Evolutionary conservation across 495 filamentous ascomycete genomes (phyloP).

Genomic region (Saxophila tyrrhenica): DNA sequence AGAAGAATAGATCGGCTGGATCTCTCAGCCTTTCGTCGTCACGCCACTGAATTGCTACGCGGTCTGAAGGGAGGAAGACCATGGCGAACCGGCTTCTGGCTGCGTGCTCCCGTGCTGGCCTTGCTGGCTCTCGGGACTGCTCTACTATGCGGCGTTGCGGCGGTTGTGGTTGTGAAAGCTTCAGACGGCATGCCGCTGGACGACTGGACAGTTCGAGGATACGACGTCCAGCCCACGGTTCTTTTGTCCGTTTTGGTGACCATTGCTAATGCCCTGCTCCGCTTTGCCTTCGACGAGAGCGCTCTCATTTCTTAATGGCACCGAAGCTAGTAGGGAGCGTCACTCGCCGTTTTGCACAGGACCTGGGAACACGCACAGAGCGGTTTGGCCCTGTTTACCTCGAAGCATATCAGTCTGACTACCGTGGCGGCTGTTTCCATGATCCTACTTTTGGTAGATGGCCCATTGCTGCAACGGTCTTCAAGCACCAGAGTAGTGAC

Average conservation of each 20-base stretch:
- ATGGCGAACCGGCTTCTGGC: neutral
- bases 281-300: constrained; percentile 1
- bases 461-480: neutral
- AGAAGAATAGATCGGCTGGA: too few relatives aligned
- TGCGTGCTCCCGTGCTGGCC: neutral
- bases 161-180: neutral
- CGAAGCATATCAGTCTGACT: neutral
- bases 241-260: neutral
- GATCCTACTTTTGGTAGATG: neutral
- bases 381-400: neutral
- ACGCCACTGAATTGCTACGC: too few relatives aligned
- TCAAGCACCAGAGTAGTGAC: neutral
- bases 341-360: neutral
- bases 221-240: neutral
- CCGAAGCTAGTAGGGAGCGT: neutral
- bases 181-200: neutral
- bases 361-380: neutral
- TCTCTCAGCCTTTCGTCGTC: too few relatives aligned
- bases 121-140: neutral
- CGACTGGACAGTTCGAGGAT: neutral
- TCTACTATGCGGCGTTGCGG: neutral
- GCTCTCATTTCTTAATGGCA: neutral
- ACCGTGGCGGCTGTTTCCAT: neutral
- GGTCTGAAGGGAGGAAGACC: too few relatives aligned
- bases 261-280: neutral